Conservation (phyloP, 805 yeast species). For the Sugiyamaella marilandica region DNA sequence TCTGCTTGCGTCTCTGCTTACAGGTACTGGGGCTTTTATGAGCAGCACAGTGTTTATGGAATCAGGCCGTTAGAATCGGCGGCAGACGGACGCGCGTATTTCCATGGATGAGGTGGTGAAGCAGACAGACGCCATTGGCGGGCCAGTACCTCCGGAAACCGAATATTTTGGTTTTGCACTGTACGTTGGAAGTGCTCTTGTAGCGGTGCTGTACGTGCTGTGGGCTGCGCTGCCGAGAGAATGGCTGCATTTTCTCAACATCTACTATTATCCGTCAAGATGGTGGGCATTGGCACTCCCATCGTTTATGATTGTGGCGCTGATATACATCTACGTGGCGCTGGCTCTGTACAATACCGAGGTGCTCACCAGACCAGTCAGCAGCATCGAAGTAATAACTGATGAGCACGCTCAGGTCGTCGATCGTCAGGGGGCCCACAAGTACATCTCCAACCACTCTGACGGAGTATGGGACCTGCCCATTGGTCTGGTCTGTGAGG, state of each 20-base stretch:
- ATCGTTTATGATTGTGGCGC: slow-evolving; percentile 58
- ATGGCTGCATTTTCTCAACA: slow-evolving; percentile 48
- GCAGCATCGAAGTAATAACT: slow-evolving; percentile 57
- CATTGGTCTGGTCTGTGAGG: slow-evolving; percentile 36
- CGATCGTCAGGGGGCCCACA: slow-evolving; percentile 30
- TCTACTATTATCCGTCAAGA: slow-evolving; percentile 76
- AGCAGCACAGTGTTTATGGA: too few relatives aligned
- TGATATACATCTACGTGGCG: slow-evolving; percentile 70
- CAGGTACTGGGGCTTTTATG: too few relatives aligned
- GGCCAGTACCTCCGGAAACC: slow-evolving; percentile 37
- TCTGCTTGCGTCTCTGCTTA: neutral
- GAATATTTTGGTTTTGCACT: slow-evolving; percentile 89
- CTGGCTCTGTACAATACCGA: slow-evolving; percentile 74
- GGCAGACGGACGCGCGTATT: neutral
- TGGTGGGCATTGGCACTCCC: slow-evolving; percentile 90
- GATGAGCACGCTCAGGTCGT: slow-evolving; percentile 55
- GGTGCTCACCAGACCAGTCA: slow-evolving; percentile 54
- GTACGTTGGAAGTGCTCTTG: slow-evolving; percentile 60
- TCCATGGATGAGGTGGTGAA: slow-evolving; percentile 30
- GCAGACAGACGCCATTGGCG: slow-evolving; percentile 35
- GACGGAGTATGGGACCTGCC: slow-evolving; percentile 89
- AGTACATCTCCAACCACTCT: slow-evolving; percentile 53
- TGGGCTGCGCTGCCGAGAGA: slow-evolving; percentile 75
- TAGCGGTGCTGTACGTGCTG: slow-evolving; percentile 50
- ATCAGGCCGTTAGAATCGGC: neutral